Percentiles rank a stretch among this genome's conserved stretches.
Evolutionary conservation across 2,329 filamentous ascomycete genomes (phyloP).

Genomic region (Trichoderma pleuroti): DNA sequence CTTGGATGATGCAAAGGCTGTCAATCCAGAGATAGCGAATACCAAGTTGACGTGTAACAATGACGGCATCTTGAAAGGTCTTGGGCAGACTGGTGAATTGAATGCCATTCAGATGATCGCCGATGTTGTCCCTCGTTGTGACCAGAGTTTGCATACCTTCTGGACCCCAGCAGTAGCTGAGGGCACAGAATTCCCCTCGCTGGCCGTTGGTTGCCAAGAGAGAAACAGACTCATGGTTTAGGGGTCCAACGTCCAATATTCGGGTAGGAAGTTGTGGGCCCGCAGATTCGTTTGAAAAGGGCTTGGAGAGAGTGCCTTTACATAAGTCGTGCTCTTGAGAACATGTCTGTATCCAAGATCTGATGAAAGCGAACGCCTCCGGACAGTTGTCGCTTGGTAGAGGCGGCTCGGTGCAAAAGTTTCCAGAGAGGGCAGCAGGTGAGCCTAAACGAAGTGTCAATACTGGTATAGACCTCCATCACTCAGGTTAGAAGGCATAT

Average conservation of each 20-base stretch:
- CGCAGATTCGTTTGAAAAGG: fast-evolving
- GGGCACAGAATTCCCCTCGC: not conserved
- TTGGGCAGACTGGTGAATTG: not conserved
- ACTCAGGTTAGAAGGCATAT: not conserved
- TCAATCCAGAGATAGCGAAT: not conserved
- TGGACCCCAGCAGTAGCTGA: not conserved
- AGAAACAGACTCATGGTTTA: not conserved
- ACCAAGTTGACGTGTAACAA: not conserved
- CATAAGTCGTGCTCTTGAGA: not conserved
- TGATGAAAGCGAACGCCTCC: not conserved
- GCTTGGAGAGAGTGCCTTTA: not conserved
- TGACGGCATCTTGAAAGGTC: not conserved
- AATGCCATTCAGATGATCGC: not conserved
- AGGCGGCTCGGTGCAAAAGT: not conserved
- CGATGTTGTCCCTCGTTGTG: not conserved
- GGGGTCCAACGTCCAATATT: not conserved
- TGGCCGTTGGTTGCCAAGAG: not conserved
- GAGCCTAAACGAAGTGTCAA: not conserved
- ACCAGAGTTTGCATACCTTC: not conserved
- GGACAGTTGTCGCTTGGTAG: not conserved
- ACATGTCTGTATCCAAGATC: not conserved
- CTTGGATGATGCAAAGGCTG: not conserved
- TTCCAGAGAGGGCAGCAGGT: not conserved
- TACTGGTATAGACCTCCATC: not conserved
- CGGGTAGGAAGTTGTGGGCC: not conserved